These are phyloP conservation scores for Tuber magnatum DNA, from an alignment of 495 filamentous ascomycete species.

Conservation along the genomic window DNA sequence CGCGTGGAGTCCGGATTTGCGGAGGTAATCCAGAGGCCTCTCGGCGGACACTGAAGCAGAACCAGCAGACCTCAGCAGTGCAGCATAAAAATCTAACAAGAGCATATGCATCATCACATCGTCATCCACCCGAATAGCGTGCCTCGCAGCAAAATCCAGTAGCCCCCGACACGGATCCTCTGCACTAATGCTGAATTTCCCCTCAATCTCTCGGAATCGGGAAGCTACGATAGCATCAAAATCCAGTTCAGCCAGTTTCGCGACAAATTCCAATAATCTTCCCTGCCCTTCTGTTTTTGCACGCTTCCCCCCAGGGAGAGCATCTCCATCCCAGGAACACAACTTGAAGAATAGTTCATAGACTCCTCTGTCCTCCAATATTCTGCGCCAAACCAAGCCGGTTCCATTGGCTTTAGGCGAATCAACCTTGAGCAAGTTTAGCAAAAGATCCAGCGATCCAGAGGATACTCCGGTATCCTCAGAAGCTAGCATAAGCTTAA, in stretches of 20 bases:
- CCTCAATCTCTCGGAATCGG: conserved; percentile 20
- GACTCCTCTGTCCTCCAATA: conserved; percentile 30
- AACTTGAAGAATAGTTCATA: conserved; percentile 30
- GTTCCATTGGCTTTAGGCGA: conserved; percentile 11
- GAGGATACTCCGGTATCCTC: conserved; percentile 21
- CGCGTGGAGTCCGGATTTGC: conserved; percentile 21
- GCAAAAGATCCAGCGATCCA: conserved; percentile 22
- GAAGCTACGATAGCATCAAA: conserved; percentile 22
- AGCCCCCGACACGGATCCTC: conserved; percentile 19
- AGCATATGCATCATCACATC: conserved; percentile 41
- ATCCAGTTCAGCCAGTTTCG: conserved; percentile 20
- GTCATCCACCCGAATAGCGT: conserved; percentile 16
- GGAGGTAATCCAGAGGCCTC: conserved; percentile 24
- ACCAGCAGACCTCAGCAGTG: conserved; percentile 13
- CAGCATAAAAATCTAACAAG: conserved; percentile 32
- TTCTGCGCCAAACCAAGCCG: conserved; percentile 29
- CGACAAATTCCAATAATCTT: conserved; percentile 27
- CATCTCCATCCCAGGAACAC: conserved; percentile 27
- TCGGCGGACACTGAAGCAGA: conserved; percentile 2
- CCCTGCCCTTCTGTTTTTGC: conserved; percentile 29
- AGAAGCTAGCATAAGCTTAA: conserved; percentile 19
- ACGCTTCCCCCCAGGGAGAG: conserved; percentile 21
- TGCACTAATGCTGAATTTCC: conserved; percentile 14
- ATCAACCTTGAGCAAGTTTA: conserved; percentile 21
- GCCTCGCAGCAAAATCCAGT: conserved; percentile 28